These are phyloP conservation scores for Tolypocladium tropicale DNA, from an alignment of 2,329 filamentous ascomycete species.

Conservation along the genomic window DNA sequence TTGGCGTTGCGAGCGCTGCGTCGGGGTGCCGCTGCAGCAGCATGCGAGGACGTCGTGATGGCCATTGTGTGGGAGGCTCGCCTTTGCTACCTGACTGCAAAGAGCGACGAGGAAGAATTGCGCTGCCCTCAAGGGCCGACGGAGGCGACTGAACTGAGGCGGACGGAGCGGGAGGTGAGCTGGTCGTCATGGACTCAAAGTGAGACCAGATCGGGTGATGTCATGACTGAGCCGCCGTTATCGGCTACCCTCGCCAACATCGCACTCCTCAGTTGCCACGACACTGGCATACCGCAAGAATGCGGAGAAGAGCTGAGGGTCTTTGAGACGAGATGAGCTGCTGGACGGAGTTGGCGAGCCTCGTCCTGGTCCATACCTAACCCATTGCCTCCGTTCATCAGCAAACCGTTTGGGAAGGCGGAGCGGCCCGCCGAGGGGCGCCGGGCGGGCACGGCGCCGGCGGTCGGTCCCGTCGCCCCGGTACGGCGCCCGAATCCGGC, in stretches of 20 bases:
- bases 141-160: too few relatives aligned
- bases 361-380: too few relatives aligned
- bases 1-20: constrained; percentile 7
- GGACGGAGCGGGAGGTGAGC: neutral
- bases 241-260: neutral
- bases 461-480: neutral
- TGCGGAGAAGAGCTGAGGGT: neutral
- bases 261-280: too few relatives aligned
- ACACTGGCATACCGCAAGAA: neutral
- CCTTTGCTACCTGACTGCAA: neutral
- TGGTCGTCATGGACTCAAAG: neutral
- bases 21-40: neutral
- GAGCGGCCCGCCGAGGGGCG: neutral
- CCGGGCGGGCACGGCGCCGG: neutral
- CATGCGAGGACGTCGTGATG: neutral
- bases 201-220: neutral
- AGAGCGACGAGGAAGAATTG: neutral
- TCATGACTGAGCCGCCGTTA: neutral
- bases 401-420: too few relatives aligned
- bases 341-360: too few relatives aligned
- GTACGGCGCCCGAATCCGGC: too few relatives aligned
- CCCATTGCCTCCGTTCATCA: too few relatives aligned
- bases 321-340: too few relatives aligned
- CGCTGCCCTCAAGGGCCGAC: too few relatives aligned
- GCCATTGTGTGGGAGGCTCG: neutral